These are phyloP conservation scores for Penicillium hesseltinei DNA, from an alignment of 2,329 filamentous ascomycete genomes.

Conservation along the genomic window DNA sequence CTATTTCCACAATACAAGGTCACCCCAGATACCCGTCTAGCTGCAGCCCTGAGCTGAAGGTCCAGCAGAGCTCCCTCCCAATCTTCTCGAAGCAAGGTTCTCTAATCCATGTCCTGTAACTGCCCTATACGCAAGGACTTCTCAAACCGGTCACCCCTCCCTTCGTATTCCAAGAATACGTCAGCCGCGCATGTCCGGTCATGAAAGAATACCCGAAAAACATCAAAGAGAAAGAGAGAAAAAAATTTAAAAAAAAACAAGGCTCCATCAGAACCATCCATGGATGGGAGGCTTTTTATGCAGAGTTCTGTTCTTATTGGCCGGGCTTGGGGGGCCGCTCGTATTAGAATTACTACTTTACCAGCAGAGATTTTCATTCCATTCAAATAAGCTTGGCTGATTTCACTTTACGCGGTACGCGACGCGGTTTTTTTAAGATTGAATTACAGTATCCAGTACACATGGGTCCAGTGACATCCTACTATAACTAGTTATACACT, in stretches of 20 bases:
- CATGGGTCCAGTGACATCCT: background rate
- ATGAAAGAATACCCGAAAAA: background rate
- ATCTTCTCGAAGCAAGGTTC: constrained; percentile 25
- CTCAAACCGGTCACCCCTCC: background rate
- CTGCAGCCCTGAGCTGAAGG: background rate
- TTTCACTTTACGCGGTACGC: constrained; percentile 3
- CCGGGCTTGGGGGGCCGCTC: constrained; percentile 4
- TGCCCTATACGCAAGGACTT: constrained; percentile 12
- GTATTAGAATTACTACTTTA: constrained; percentile 20
- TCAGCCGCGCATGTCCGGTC: constrained; percentile 16
- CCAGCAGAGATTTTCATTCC: constrained; percentile 10
- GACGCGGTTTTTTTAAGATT: constrained; percentile 1
- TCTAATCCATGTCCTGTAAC: constrained; percentile 11
- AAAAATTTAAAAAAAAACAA: background rate
- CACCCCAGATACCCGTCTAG: background rate
- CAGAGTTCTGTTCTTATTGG: constrained; percentile 13
- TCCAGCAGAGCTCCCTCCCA: background rate
- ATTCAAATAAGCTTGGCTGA: background rate
- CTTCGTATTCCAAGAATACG: constrained; percentile 10
- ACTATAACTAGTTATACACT: background rate
- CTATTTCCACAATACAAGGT: background rate
- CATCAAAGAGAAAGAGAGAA: constrained; percentile 3
- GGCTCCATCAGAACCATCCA: constrained; percentile 13
- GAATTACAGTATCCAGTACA: too few species aligned
- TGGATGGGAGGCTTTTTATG: constrained; percentile 6